Evolutionary conservation across 257 asterid species (phyloP).

Genomic region (Solanum pennellii): DNA sequence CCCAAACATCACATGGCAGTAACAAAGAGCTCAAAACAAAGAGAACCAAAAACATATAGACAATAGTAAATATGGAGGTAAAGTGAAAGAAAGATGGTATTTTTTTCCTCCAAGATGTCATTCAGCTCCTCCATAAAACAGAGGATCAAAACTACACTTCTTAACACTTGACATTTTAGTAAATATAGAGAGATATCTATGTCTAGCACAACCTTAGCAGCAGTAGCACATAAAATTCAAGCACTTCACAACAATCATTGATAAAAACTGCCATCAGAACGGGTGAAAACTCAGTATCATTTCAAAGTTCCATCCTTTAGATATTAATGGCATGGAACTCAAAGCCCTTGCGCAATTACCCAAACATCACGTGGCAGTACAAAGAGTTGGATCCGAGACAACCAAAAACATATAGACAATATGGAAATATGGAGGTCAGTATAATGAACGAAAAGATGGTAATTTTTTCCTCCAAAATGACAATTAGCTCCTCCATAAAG

Average conservation of each 20-base stretch:
- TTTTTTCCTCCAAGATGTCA: background rate
- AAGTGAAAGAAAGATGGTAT: background rate
- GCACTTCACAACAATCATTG: background rate
- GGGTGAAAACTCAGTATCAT: background rate
- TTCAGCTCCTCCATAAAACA: background rate
- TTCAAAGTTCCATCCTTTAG: background rate
- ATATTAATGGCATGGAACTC: background rate
- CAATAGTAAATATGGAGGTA: background rate
- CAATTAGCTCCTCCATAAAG: background rate
- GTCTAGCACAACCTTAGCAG: background rate
- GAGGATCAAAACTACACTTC: background rate
- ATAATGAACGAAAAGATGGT: background rate
- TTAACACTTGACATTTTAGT: background rate
- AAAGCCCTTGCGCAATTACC: constrained; percentile 1
- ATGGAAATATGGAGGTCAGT: background rate
- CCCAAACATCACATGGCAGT: background rate
- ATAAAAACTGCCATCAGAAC: background rate
- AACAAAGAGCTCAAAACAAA: background rate
- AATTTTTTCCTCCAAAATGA: background rate
- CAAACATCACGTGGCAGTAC: background rate
- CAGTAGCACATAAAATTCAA: background rate
- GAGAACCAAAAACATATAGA: background rate
- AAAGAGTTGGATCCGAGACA: background rate
- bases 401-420: background rate
- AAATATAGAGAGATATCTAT: background rate